Evolutionary conservation across 768 basidiomycete genomes (phyloP).

Genomic region (Rossbeevera mucosa): DNA sequence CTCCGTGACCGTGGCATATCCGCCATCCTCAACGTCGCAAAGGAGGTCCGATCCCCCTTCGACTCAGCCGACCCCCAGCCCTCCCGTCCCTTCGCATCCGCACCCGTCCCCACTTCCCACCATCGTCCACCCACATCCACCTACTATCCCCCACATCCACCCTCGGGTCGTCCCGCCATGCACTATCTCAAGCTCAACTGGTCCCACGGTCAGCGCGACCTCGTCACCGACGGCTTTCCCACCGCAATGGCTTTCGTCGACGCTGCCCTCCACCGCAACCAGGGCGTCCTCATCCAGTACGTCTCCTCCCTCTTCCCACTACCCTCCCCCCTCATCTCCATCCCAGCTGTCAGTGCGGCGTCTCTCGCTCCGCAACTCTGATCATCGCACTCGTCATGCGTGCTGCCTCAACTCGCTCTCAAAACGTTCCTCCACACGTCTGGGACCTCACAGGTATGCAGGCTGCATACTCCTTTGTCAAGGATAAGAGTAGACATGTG

Average conservation of each 20-base stretch:
- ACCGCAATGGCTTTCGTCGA: conserved; percentile 81
- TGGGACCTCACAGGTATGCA: conserved; percentile 86
- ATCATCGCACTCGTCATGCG: conserved; percentile 92
- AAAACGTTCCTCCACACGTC: conserved; percentile 66
- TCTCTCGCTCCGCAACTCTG: conserved; percentile 86
- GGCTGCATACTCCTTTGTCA: conserved; percentile 84
- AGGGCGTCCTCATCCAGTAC: conserved; percentile 82
- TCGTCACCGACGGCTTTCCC: conserved; percentile 74
- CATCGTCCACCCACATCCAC: conserved; percentile 35
- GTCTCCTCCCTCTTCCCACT: conserved; percentile 36
- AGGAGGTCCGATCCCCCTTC: conserved; percentile 78
- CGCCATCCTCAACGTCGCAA: conserved; percentile 87
- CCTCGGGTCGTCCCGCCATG: conserved; percentile 70
- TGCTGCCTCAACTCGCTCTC: conserved; percentile 67
- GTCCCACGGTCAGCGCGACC: conserved; percentile 92
- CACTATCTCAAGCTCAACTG: conserved; percentile 87
- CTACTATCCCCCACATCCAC: conserved; percentile 62
- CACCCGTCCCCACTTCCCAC: conserved; percentile 52
- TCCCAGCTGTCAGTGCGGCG: conserved; percentile 87
- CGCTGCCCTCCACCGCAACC: conserved; percentile 65
- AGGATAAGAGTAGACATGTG: conserved; percentile 81
- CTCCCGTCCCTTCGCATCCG: conserved; percentile 60
- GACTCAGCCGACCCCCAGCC: conserved; percentile 45
- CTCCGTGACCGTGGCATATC: conserved; percentile 70
- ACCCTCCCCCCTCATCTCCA: conserved; percentile 14